Evolutionary conservation across 306 rosid genomes (phyloP), one percentile per base, ranked within the genome.

Genomic region (Vigna hirtella): DNA sequence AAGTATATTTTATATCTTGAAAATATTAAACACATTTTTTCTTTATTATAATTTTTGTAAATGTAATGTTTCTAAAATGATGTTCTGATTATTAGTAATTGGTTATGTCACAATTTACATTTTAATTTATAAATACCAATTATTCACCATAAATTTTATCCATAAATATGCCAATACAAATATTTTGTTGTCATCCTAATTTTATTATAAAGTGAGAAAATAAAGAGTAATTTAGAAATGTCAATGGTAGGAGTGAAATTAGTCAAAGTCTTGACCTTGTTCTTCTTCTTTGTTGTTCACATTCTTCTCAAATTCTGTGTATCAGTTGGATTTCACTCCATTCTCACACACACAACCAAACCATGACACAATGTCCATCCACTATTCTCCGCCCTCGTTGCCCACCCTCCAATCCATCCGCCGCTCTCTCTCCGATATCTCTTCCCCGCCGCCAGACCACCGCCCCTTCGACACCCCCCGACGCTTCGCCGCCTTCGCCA

Each of bases 391-490:
- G 15, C 38, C 77, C 6, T 62, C 73, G 9, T 30, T 34, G 51
- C 42, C 84, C n/a, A 11, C 49, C 16, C 26, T 58, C 4, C 52
- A 86, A 40, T 80, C 89, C 20, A 80, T 86, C 72, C 30, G 69
- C 52, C 5, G 64, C 64, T 83, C 80, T 4, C 78, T 89, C 26
- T 55, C 89, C 72, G 53, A 68, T 6, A 79, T 89, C 73, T 64
- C 74, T 68, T 14, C 68, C 7, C 38, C 74, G 5, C 70, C 51
- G 2, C n/a, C 70, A 9, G 70, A 65, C 17, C 51, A 40, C 51
- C 70, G 70, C 3, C 70, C 70, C 70, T 65, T 65, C 51, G 70
- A 65, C 70, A 17, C 30, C 4, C 70, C 70, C 30, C 70, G 51
- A 9, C 70, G 70, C 70, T 65, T 40, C 51, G 32, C 51, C 4